phyloP scores from a whole-genome alignment of 1,284 basidiomycete genomes.

The Clitocybe nebularis region DNA sequence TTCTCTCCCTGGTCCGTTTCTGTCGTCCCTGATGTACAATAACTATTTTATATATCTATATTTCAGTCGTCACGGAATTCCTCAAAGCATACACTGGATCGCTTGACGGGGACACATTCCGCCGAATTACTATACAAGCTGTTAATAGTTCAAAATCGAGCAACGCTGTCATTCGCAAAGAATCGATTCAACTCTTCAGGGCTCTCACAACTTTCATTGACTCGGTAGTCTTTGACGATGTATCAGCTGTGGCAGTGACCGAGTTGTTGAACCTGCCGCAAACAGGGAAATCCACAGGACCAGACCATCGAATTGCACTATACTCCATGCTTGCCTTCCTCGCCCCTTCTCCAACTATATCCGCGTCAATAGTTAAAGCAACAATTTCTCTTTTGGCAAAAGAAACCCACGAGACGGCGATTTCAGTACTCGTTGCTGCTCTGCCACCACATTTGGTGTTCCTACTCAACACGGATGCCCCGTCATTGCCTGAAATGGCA shows the following conservation, averaged over 20 bases:
- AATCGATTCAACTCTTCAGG: constrained; percentile 60
- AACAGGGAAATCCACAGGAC: constrained; percentile 78
- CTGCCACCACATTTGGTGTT: constrained; percentile 58
- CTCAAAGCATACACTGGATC: constrained; percentile 52
- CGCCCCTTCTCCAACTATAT: constrained; percentile 47
- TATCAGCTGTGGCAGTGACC: constrained; percentile 23
- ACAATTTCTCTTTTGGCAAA: constrained; percentile 67
- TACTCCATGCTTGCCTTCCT: constrained; percentile 73
- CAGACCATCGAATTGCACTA: constrained; percentile 81
- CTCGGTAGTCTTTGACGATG: constrained; percentile 25
- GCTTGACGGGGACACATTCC: constrained; percentile 52
- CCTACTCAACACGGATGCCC: constrained; percentile 40
- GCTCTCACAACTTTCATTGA: constrained; percentile 35
- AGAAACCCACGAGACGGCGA: constrained; percentile 71
- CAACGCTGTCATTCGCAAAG: constrained; percentile 60
- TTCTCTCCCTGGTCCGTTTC: constrained; percentile 50
- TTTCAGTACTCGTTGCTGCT: constrained; percentile 49
- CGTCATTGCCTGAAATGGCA: constrained; percentile 41
- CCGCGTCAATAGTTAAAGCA: constrained; percentile 50
- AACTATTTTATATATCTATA: constrained; percentile 11
- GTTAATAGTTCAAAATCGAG: constrained; percentile 77
- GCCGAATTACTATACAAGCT: constrained; percentile 60
- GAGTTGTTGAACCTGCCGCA: constrained; percentile 75
- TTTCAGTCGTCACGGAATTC: constrained; percentile 52
- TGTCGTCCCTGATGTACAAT: constrained; percentile 1